Base-by-base conservation (phyloP, 768 basidiomycete genomes). In the Psilocybe cubensis region DNA sequence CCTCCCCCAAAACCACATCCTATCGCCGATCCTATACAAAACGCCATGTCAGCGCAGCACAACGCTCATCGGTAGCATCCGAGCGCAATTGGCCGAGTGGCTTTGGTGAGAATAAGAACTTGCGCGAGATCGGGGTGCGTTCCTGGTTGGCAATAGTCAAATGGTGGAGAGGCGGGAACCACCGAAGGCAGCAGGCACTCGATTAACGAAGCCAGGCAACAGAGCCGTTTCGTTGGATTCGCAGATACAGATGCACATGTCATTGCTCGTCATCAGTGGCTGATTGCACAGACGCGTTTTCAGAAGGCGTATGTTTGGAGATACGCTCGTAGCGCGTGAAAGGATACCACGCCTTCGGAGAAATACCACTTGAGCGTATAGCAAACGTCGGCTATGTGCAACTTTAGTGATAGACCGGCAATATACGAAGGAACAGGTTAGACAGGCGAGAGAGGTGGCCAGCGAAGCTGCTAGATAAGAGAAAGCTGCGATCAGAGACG, bases 341-440 rank as follows among this genome's bases (percentile, higher is more conserved):
- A 42, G 38, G 48, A 51, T 45, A 43, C 49, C 42, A 57, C 49
- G 49, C 28, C 56, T 57, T 57, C 56, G 49, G 56, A 57, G 28
- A 57, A 51, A 44, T 38, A 17, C 11, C 35, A 38, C 35, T 14
- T 18, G 50, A n/a, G n/a, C n/a, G n/a, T n/a, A n/a, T 47, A 44
- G 29, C 42, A 23, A 29, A 57, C 5, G 45, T 18, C 25, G 46
- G 27, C 27, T 48, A 29, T 28, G n/a, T 29, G n/a, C n/a, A 18
- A n/a, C 12, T 38, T 38, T 38, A 17, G 7, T 38, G 5, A 14
- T 11, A 38, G 35, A n/a, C 35, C 35, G 35, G 35, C 14, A 17
- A 38, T 38, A n/a, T 11, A 9, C n/a, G n/a, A n/a, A n/a, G n/a
- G n/a, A n/a, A n/a, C n/a, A 46, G 44, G 17, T 28, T 24, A 10